A percentile compares a stretch with the other conserved stretches of the same genome.
Conservation (phyloP, 2,329 filamentous ascomycete genomes). For the Epichloe sp. region DNA sequence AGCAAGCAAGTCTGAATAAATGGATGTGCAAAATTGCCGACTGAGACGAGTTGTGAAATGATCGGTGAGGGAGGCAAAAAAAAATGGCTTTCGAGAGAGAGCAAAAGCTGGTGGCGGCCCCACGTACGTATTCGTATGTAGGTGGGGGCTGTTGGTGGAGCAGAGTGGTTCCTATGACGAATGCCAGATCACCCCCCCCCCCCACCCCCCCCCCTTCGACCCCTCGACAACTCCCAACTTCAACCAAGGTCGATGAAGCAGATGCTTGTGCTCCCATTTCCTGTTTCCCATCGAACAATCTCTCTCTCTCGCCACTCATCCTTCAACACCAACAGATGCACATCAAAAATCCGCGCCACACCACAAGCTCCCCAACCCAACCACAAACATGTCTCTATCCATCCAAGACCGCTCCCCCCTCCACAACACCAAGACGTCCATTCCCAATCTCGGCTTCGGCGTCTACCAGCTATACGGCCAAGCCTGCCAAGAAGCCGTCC, state of each 20-base stretch:
- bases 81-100: background rate
- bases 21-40: too few species aligned
- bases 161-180: slow-evolving; percentile 5
- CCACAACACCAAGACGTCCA: slow-evolving; percentile 17
- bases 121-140: too few species aligned
- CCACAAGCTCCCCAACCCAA: background rate
- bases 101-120: background rate
- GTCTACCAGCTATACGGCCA: slow-evolving; percentile 48
- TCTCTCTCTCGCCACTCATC: too few species aligned
- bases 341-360: background rate
- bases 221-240: background rate
- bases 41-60: background rate
- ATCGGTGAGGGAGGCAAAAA: background rate
- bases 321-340: too few species aligned
- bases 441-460: slow-evolving; percentile 59
- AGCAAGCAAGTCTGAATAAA: background rate
- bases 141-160: background rate
- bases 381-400: slow-evolving; percentile 3
- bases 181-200: background rate
- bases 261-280: too few species aligned
- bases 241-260: background rate
- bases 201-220: background rate
- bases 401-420: slow-evolving; percentile 12
- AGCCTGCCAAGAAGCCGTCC: slow-evolving; percentile 43
- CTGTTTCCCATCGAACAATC: too few species aligned